These are phyloP conservation scores for Colletotrichum filicis DNA, from an alignment of 2,329 filamentous ascomycete species.

Conservation along the genomic window DNA sequence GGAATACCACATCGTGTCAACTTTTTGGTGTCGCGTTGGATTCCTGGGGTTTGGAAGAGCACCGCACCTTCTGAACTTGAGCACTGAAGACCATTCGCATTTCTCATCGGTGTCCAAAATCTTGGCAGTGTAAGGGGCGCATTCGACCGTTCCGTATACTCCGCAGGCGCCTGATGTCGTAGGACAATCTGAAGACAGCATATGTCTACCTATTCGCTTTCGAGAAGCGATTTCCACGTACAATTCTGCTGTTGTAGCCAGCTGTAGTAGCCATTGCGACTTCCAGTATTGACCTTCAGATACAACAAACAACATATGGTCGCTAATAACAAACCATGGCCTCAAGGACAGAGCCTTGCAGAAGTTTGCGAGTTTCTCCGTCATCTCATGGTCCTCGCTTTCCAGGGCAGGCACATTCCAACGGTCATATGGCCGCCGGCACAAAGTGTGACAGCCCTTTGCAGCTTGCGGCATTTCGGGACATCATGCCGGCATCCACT, in stretches of 20 bases:
- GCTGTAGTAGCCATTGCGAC: neutral
- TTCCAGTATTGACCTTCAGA: neutral
- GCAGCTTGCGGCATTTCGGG: constrained; percentile 6
- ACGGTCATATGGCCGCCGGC: neutral
- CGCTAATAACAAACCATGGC: neutral
- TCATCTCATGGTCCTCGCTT: neutral
- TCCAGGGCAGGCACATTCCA: neutral
- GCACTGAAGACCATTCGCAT: too few relatives aligned
- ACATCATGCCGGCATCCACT: neutral
- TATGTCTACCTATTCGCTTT: neutral
- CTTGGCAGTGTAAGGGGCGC: too few relatives aligned
- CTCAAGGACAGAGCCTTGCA: neutral
- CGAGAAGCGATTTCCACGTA: neutral
- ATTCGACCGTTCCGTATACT: too few relatives aligned
- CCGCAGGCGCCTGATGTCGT: too few relatives aligned
- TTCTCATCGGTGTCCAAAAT: too few relatives aligned
- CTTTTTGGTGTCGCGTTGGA: neutral
- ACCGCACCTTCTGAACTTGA: too few relatives aligned
- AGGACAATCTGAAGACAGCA: neutral
- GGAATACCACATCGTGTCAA: neutral
- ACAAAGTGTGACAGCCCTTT: neutral
- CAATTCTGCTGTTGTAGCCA: neutral
- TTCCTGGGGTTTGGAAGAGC: neutral
- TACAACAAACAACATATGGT: neutral
- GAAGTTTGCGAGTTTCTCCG: too few relatives aligned